Conservation (phyloP, 345 rosid genomes). For the Eucalyptus shirleyi region DNA sequence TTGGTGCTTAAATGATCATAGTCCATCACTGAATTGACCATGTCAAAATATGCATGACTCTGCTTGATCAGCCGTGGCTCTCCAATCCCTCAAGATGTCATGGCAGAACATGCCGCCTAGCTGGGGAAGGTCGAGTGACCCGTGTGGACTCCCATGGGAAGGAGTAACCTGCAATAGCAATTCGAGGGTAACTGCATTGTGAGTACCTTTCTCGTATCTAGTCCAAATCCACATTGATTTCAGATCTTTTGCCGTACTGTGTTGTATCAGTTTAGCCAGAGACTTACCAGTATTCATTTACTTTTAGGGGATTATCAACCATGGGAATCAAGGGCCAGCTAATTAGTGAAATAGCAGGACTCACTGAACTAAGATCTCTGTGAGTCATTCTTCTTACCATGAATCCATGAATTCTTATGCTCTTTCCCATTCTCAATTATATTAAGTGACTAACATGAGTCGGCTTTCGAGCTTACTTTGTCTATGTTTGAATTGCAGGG, state of each 20-base stretch:
- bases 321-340: constrained; percentile 80
- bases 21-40: neutral
- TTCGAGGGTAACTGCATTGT: constrained; percentile 79
- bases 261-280: neutral
- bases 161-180: constrained; percentile 58
- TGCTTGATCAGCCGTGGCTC: constrained; percentile 46
- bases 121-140: constrained; percentile 65
- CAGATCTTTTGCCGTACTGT: neutral
- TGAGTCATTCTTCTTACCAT: constrained; percentile 15
- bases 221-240: neutral
- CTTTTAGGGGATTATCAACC: constrained; percentile 66
- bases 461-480: neutral
- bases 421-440: neutral
- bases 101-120: constrained; percentile 79
- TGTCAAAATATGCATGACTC: neutral
- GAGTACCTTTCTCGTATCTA: constrained; percentile 4
- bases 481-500: constrained; percentile 31
- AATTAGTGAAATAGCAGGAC: constrained; percentile 82
- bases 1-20: neutral
- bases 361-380: constrained; percentile 75
- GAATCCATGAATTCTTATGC: neutral
- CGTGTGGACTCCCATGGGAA: constrained; percentile 87
- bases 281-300: neutral
- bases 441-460: neutral
- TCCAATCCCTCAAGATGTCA: constrained; percentile 57